A percentile compares a stretch with the other conserved stretches of the same genome.
These are phyloP conservation scores for Martensiomyces pterosporus DNA, from an alignment of 192 early-diverging fungal genomes.

Conservation along the genomic window DNA sequence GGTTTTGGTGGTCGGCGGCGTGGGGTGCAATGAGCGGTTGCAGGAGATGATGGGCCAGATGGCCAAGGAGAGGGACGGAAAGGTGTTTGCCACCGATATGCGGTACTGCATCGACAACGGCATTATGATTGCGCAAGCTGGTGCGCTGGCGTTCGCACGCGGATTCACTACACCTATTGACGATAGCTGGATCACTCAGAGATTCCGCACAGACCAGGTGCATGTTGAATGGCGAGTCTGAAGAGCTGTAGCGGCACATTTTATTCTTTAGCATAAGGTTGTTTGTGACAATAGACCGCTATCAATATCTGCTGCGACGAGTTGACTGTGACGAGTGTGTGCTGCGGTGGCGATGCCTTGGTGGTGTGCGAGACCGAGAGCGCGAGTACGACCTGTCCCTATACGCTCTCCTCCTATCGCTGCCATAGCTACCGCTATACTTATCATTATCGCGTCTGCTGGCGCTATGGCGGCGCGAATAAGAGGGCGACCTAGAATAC, in stretches of 20 bases:
- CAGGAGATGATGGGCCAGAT: constrained; percentile 99
- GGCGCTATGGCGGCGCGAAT: too few relatives aligned
- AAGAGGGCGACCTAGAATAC: constrained; percentile 7
- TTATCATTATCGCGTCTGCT: constrained; percentile 4
- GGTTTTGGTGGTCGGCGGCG: constrained; percentile 95
- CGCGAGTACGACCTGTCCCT: constrained; percentile 7
- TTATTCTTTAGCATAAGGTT: too few relatives aligned
- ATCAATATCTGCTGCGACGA: constrained; percentile 7
- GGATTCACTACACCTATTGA: constrained; percentile 78
- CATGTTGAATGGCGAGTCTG: constrained; percentile 68
- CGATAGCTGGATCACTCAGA: constrained; percentile 90
- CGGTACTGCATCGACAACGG: constrained; percentile 98
- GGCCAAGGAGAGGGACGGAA: constrained; percentile 80
- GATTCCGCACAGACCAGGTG: constrained; percentile 86
- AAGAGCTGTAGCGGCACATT: too few relatives aligned
- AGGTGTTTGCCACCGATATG: constrained; percentile 95
- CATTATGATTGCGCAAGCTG: constrained; percentile 99
- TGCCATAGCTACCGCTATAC: constrained; percentile 2
- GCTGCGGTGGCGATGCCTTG: constrained; percentile 3
- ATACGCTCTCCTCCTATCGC: constrained; percentile 5
- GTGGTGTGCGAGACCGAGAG: constrained; percentile 25
- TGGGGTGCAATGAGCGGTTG: constrained; percentile 90
- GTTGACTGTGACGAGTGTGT: constrained; percentile 13
- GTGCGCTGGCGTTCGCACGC: constrained; percentile 75
- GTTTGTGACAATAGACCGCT: too few relatives aligned